Conservation (phyloP, 345 rosid genomes). For the Microthlaspi erraticum region DNA sequence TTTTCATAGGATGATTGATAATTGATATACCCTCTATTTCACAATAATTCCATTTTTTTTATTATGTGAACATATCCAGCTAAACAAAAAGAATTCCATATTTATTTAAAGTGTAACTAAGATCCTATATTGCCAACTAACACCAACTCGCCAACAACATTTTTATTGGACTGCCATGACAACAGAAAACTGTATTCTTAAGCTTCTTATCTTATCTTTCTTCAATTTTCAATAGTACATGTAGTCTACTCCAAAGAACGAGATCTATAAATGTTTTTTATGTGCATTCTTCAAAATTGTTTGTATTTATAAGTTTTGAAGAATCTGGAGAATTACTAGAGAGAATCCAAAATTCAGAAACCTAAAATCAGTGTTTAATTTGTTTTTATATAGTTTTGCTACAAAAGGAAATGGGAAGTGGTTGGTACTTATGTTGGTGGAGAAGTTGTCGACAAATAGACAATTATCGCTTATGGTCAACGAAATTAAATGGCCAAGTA, state of each 20-base stretch:
- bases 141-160: not conserved
- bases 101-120: conserved; percentile 2
- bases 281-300: not conserved
- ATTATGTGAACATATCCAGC: too few relatives aligned
- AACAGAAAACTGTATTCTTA: not conserved
- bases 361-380: not conserved
- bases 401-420: conserved; percentile 1
- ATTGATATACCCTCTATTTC: too few relatives aligned
- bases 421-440: conserved; percentile 25
- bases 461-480: conserved; percentile 9
- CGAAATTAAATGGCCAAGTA: conserved; percentile 21
- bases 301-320: too few relatives aligned
- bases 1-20: too few relatives aligned
- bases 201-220: not conserved
- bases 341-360: not conserved
- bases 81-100: not conserved
- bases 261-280: not conserved
- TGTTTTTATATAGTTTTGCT: not conserved
- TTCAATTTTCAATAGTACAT: not conserved
- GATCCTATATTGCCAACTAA: not conserved
- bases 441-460: not conserved
- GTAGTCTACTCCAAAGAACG: not conserved
- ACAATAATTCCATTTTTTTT: too few relatives aligned
- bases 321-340: not conserved
- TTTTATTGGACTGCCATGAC: not conserved